These are phyloP conservation scores for Trichosporon sp. DNA, from an alignment of 1,284 basidiomycete species.

Conservation along the genomic window DNA sequence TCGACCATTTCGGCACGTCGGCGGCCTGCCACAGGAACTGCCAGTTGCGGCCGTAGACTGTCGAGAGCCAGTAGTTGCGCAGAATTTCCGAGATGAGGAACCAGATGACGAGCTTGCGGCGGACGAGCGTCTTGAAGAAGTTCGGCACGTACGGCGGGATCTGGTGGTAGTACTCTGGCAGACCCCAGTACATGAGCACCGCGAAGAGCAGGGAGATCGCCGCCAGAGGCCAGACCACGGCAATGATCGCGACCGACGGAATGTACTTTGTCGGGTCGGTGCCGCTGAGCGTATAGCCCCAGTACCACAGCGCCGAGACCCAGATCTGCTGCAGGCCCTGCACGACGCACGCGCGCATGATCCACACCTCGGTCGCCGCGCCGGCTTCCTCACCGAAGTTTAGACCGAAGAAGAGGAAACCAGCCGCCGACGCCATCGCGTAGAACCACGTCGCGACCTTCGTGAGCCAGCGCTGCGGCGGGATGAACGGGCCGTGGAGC, in stretches of 20 bases:
- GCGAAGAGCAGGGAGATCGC: conserved; percentile 67
- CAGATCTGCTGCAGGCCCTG: conserved; percentile 89
- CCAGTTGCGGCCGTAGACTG: conserved; percentile 81
- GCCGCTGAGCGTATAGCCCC: conserved; percentile 72
- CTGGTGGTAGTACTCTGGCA: conserved; percentile 59
- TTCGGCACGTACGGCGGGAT: conserved; percentile 87
- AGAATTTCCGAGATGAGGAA: conserved; percentile 83
- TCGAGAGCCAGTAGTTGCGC: conserved; percentile 87
- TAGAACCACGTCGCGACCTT: conserved; percentile 79
- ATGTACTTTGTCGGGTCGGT: conserved; percentile 40
- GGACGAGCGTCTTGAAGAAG: conserved; percentile 78
- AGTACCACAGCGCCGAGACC: conserved; percentile 88
- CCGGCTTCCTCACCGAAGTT: conserved; percentile 95
- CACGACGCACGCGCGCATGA: conserved; percentile 76
- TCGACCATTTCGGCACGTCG: conserved; percentile 69
- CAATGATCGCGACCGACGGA: conserved; percentile 52
- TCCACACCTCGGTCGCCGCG: conserved; percentile 87
- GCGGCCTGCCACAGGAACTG: conserved; percentile 80
- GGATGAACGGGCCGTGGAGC: conserved; percentile 58
- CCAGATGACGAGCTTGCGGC: conserved; percentile 84
- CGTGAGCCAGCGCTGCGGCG: conserved; percentile 61
- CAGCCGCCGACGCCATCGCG: conserved; percentile 78
- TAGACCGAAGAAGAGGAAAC: conserved; percentile 85
- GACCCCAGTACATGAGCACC: conserved; percentile 73
- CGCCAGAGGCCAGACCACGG: conserved; percentile 75